phyloP scores from a whole-genome alignment of 495 filamentous ascomycete genomes.

The Tuber magnatum region DNA sequence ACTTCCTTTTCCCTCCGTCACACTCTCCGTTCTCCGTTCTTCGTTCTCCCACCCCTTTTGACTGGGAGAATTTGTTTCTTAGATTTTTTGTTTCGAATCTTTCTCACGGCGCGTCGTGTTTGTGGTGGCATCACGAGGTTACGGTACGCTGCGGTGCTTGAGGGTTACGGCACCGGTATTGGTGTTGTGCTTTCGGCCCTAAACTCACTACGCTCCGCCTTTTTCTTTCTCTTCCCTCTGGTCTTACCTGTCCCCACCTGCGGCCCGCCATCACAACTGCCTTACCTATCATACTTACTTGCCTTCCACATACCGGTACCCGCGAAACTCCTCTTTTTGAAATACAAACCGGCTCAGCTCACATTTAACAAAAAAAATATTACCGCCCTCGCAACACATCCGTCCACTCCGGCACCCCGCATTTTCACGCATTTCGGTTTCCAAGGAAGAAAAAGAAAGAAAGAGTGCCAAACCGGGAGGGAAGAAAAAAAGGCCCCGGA shows the following conservation, averaged over 20 bases:
- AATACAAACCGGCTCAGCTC: neutral
- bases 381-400: neutral
- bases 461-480: neutral
- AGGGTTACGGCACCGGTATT: neutral
- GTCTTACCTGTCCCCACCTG: neutral
- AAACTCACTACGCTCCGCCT: neutral
- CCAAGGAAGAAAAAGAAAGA: neutral
- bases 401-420: neutral
- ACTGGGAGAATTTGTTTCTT: neutral
- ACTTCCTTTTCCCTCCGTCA: slow-evolving; percentile 6
- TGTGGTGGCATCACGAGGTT: neutral
- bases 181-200: neutral
- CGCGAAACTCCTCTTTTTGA: neutral
- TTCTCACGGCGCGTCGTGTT: neutral
- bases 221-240: neutral
- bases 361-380: neutral
- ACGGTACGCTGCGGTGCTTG: neutral
- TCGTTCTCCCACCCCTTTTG: neutral
- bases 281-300: neutral
- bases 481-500: slow-evolving; percentile 7
- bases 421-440: neutral
- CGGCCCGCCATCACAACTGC: neutral
- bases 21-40: neutral
- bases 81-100: neutral
- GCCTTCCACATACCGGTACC: neutral